Evolutionary conservation across 768 basidiomycete genomes (phyloP), one percentile per base, ranked within the genome.

Genomic region (Tylopilus plumbeoviolaceoides): DNA sequence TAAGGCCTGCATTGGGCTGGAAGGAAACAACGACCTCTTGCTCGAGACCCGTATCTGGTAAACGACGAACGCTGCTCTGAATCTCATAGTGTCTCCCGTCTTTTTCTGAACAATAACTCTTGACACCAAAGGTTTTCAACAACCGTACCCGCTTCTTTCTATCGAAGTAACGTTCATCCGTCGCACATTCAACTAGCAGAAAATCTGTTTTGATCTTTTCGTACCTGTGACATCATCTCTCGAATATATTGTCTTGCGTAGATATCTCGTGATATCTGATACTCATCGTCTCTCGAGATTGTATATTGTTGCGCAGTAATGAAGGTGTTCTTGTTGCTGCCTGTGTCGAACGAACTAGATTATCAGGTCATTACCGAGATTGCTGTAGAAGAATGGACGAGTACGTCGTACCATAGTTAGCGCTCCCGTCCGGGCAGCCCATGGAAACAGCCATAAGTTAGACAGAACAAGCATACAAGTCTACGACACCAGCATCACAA

Each of bases 1-100:
- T 66, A 95, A 95, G 81, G 93, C 93, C 38, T 97, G 92, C 72
- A 74, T 95, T 48, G 93, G 93, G 25, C 72, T 97, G 40, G 92
- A 95, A 71, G 79, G 83, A 47, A 84, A 77, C 69, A 83, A 79
- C 47, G 95, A 98, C 70, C 75, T 98, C 63, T 73, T 98, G 64
- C 80, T 95, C 15, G 85, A 91, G 70, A 87, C 87, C 23, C 83
- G 94, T 61, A 80, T 92, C 63, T 95, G 94, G 93, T 95, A 78
- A 77, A 77, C 6, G 50, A 15, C 40, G 18, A 30, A 23, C 39
- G 3, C 10, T 23, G 23, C 23, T 23, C 23, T n/a, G 0, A 30
- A 27, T 38, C 1, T 5, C 23, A 23, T 23, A 42, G 10, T 7
- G 35, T 20, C 12, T 30, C 7, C 41, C 15, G 46, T 31, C 8